Base-by-base conservation (phyloP, 2,329 filamentous ascomycete species). In the Thielaviopsis punctulata region DNA sequence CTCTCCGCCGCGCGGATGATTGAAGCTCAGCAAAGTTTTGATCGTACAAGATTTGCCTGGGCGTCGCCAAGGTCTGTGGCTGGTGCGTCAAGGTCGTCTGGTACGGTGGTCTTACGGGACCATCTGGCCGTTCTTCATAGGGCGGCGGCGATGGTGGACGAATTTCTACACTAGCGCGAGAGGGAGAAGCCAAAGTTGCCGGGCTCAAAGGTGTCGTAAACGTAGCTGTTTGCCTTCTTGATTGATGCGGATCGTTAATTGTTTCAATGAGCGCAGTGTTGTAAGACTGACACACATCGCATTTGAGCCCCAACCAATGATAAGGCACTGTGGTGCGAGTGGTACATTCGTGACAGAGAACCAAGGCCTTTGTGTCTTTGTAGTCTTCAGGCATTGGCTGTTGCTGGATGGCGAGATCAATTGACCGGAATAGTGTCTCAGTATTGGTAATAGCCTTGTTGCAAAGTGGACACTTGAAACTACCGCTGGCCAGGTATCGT, bases 371-470 rank as follows among this genome's bases (percentile, higher is more conserved):
- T 4, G 86, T 88, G 60, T 87, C 79, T 56, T 71, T 73, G 60
- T 89, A 94, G 57, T 93, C 85, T 5, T 73, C 68, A 0, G 92
- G 92, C 88, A 98, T 96, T 1, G 92, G 92, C 63, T 98, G 92
- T 45, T 76, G 75, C 57, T 84, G 76, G 55, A 98, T 95, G 48
- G 87, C 82, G 50, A 88, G 78, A 61, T 95, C 90, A 30, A 96
- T 69, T 59, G 92, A 92, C 48, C 87, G 81, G 69, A 96, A 98
- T 59, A 93, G 85, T 36, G 86, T 78, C 62, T 95, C 90, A 90
- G 98, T 98, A 62, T 96, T 96, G 58, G 87, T 79, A n/a, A 94
- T 83, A 57, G 86, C 95, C 66, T 92, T 94, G 68, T 84, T 94
- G 73, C 92, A 98, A 48, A 95, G 88, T 0, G 90, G 92, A 61